These are phyloP conservation scores for Yamagishiella unicocca DNA, from an alignment of 139 green algal genomes.

Conservation along the genomic window DNA sequence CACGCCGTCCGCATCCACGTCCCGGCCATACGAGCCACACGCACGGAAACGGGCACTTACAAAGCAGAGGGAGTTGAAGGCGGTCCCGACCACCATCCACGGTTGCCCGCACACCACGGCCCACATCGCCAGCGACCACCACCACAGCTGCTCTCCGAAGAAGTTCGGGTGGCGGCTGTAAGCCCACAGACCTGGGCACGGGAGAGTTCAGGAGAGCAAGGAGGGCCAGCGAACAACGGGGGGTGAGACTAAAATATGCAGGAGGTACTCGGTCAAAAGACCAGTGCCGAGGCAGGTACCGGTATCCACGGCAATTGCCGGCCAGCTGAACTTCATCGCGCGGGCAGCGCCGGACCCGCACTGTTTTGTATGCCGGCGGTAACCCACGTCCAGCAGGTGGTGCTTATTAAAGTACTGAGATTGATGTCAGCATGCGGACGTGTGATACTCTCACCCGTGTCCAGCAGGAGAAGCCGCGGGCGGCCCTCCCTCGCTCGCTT, in stretches of 20 bases:
- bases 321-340: background rate
- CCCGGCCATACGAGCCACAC: background rate
- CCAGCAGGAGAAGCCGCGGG: conserved; percentile 21
- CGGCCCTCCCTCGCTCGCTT: conserved; percentile 4
- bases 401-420: no score
- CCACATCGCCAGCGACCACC: conserved; percentile 73
- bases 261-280: background rate
- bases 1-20: background rate
- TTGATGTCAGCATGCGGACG: background rate
- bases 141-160: conserved; percentile 84
- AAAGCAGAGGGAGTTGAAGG: conserved; percentile 73
- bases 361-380: background rate
- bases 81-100: conserved; percentile 64
- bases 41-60: conserved; percentile 15
- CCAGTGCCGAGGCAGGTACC: background rate
- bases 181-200: conserved; percentile 75
- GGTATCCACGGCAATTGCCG: background rate
- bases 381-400: background rate
- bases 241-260: background rate
- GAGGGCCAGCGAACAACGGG: background rate
- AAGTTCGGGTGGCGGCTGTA: conserved; percentile 89
- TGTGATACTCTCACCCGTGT: conserved; percentile 32
- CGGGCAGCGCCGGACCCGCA: no score
- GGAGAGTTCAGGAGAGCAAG: background rate
- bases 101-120: conserved; percentile 48